phyloP scores from a whole-genome alignment of 371 early-diverging fungal species.

The Mucor saturninus region DNA sequence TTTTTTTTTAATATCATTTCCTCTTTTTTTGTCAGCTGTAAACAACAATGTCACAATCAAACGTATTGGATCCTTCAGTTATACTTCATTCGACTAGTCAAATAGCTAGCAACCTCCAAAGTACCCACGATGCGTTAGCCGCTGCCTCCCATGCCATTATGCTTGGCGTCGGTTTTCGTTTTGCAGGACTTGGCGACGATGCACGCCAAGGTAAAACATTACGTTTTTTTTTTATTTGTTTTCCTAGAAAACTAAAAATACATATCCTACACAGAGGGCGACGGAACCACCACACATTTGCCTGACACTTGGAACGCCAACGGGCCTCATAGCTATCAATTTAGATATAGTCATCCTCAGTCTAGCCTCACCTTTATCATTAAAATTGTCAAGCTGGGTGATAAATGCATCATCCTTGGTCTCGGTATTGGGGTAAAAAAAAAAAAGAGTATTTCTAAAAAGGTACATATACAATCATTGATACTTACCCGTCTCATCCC shows the following conservation, averaged over 20 bases:
- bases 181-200: conserved; percentile 68
- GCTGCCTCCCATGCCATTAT: conserved; percentile 64
- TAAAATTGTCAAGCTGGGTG: conserved; percentile 68
- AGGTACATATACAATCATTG: no score
- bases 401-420: conserved; percentile 70
- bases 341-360: conserved; percentile 73
- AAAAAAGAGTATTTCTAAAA: no score
- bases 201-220: conserved; percentile 48
- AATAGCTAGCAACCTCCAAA: conserved; percentile 31
- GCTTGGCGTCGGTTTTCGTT: conserved; percentile 63
- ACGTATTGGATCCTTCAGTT: conserved; percentile 45
- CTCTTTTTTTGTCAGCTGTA: conserved; percentile 5
- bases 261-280: conserved; percentile 33
- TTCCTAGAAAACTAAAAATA: background rate
- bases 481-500: conserved; percentile 2
- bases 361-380: conserved; percentile 74
- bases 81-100: conserved; percentile 39
- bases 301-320: conserved; percentile 64
- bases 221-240: background rate
- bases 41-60: conserved; percentile 8
- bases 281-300: conserved; percentile 38
- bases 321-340: conserved; percentile 61
- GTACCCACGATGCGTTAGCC: conserved; percentile 61
- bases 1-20: conserved; percentile 10
- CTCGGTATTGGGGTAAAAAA: conserved; percentile 62